Conservation (phyloP, 768 basidiomycete genomes). For the Podaxis sp. region DNA sequence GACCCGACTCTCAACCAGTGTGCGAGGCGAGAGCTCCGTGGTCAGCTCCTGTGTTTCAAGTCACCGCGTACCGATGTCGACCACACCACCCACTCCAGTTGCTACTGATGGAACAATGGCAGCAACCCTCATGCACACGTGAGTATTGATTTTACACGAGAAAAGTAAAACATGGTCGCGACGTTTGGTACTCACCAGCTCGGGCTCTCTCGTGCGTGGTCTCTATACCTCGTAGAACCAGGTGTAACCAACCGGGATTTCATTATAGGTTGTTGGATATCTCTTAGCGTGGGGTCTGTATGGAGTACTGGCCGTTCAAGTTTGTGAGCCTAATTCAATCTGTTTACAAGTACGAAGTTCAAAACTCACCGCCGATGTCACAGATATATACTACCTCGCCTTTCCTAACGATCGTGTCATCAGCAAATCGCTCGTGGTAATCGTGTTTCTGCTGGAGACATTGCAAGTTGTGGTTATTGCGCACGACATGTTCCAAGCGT, state of each 20-base stretch:
- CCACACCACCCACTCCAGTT: neutral
- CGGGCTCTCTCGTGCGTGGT: neutral
- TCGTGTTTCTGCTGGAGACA: constrained; percentile 21
- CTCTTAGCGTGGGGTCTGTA: constrained; percentile 29
- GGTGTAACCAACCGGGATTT: neutral
- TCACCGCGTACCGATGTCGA: neutral
- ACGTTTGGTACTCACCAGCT: neutral
- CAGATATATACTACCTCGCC: constrained; percentile 38
- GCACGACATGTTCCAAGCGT: constrained; percentile 20
- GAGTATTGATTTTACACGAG: neutral
- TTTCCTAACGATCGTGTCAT: constrained; percentile 25
- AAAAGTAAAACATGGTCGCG: neutral
- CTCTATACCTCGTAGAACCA: neutral
- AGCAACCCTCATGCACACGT: neutral
- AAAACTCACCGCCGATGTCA: neutral
- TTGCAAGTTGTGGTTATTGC: constrained; percentile 21
- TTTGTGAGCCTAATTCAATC: constrained; percentile 23
- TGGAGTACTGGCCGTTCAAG: constrained; percentile 30
- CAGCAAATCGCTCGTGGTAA: constrained; percentile 18
- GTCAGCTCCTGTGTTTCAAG: neutral
- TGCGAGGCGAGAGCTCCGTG: neutral
- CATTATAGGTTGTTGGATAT: constrained; percentile 28
- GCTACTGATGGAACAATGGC: neutral
- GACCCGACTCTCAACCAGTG: neutral
- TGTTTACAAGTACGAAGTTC: neutral